Percentiles rank a stretch among this genome's conserved stretches.
Conservation (phyloP, 129 eudicot species). For the Silybum marianum region DNA sequence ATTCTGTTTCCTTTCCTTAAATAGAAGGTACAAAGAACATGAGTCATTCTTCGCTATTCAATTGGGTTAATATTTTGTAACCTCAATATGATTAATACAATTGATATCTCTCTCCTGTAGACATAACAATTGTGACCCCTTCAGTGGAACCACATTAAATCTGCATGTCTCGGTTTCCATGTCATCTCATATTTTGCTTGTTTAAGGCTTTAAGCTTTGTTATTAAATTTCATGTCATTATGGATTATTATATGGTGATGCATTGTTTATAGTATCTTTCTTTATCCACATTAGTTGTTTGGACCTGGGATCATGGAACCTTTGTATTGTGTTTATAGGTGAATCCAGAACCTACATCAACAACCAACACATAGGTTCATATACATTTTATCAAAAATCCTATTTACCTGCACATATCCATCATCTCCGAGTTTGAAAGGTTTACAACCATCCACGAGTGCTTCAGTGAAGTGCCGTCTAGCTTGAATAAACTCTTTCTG, state of each 20-base stretch:
- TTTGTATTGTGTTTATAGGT: not conserved
- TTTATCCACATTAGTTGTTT: not conserved
- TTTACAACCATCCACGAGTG: constrained; percentile 51
- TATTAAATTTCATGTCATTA: not conserved
- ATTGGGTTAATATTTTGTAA: not conserved
- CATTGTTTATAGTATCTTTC: not conserved
- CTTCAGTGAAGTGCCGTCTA: constrained; percentile 45
- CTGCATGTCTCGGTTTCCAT: not conserved
- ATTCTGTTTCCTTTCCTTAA: not conserved
- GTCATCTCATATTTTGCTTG: not conserved
- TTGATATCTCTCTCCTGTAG: not conserved
- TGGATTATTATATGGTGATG: not conserved
- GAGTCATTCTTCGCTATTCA: not conserved
- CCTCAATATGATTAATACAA: not conserved
- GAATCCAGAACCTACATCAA: not conserved
- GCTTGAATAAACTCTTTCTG: constrained; percentile 51
- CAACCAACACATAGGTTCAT: not conserved
- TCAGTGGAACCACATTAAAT: not conserved
- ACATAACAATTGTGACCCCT: not conserved
- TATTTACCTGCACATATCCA: constrained; percentile 51
- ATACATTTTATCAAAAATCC: not conserved
- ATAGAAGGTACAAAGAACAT: constrained; percentile 5
- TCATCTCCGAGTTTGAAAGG: constrained; percentile 55
- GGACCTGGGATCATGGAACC: not conserved
- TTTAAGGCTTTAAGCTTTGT: not conserved